A percentile compares a stretch with the other conserved stretches of the same genome.
Conservation (phyloP, 768 basidiomycete genomes). For the Saitozyma sp. region DNA sequence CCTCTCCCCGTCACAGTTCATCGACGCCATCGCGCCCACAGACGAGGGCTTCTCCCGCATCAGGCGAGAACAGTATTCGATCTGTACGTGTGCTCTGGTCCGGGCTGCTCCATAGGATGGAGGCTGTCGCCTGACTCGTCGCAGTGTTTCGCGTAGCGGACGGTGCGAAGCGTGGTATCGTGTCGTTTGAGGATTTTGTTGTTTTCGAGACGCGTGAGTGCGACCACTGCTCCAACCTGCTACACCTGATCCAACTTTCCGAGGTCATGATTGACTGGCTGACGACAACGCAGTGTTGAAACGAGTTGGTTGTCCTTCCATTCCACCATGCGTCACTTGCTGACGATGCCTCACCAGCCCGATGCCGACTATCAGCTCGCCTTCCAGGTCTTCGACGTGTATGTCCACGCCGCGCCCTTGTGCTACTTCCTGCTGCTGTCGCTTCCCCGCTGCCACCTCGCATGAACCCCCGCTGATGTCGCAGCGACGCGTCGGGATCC, state of each 20-base stretch:
- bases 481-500: constrained; percentile 82
- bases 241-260: no score
- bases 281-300: constrained; percentile 36
- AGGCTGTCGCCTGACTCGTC: not conserved
- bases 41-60: constrained; percentile 78
- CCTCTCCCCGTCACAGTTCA: constrained; percentile 82
- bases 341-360: constrained; percentile 67
- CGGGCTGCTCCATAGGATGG: not conserved
- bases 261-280: not conserved
- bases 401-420: constrained; percentile 51
- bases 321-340: not conserved
- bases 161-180: constrained; percentile 37
- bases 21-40: constrained; percentile 89
- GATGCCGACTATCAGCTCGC: constrained; percentile 98
- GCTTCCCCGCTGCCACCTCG: no score
- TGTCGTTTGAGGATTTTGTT: constrained; percentile 85
- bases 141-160: constrained; percentile 53
- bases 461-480: constrained; percentile 5
- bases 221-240: not conserved
- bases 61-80: constrained; percentile 79
- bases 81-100: constrained; percentile 59
- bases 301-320: constrained; percentile 17
- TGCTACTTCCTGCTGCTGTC: not conserved
- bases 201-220: constrained; percentile 76
- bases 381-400: constrained; percentile 95